Evolutionary conservation across 2,329 filamentous ascomycete species (phyloP).

Genomic region (Epichloe sp.): DNA sequence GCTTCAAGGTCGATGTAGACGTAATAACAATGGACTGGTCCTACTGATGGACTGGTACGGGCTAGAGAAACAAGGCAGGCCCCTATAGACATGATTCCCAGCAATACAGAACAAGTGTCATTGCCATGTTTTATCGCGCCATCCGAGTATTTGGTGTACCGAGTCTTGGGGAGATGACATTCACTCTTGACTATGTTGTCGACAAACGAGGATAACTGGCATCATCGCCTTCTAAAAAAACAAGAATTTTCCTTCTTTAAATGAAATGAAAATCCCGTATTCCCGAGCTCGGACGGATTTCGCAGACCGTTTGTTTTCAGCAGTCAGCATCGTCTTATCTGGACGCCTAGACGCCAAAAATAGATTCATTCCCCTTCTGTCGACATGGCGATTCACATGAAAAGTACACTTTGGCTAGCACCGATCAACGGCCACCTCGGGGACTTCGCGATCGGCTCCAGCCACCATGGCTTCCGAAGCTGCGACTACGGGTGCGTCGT

Average conservation of each 20-base stretch:
- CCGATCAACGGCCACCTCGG: slow-evolving; percentile 20
- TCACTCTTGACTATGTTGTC: no score
- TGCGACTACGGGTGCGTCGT: slow-evolving; percentile 36
- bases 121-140: no score
- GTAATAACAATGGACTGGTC: not conserved
- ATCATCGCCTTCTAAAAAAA: not conserved
- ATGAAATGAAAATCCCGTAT: no score
- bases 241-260: no score
- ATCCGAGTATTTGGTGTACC: no score
- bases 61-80: not conserved
- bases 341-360: not conserved
- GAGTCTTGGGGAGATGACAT: no score
- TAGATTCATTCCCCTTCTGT: not conserved
- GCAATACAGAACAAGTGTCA: not conserved
- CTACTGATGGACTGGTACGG: no score
- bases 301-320: not conserved
- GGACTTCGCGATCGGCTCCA: slow-evolving; percentile 28
- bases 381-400: not conserved
- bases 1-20: not conserved
- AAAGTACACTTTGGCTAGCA: not conserved
- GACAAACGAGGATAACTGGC: no score
- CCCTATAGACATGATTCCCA: not conserved
- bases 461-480: slow-evolving; percentile 28
- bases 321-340: not conserved
- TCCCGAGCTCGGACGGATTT: not conserved